Base-by-base conservation (phyloP, 176 grass and related monocot genomes). In the Phyllostachys edulis region DNA sequence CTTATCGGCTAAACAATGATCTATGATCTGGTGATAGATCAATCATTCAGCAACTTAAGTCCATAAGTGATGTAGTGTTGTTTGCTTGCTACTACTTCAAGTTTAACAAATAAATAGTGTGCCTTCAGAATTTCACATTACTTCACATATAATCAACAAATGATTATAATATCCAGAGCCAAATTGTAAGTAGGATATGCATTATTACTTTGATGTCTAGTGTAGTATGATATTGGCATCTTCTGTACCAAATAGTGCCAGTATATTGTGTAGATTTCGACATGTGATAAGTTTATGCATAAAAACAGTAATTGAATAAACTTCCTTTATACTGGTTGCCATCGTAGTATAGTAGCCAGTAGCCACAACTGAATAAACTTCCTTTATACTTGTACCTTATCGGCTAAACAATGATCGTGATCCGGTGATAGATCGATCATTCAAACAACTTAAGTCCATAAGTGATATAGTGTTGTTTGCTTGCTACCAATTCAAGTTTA, bases 141-240 rank as follows among this genome's bases (percentile, higher is more conserved):
- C 57, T 78, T 78, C 40, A 20, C 16, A 32, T 34, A 78, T 46
- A 64, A 78, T 46, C 40, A 34, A 45, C 23, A 63, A 46, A 34
- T 4, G 29, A 18, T 63, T 78, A 47, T 64, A 64, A 47, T 41
- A 47, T 2, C 0, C 18, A 59, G 59, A 29, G 16, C 16, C 59
- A 34, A 36, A 75, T 21, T 78, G 24, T 64, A 63, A 32, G 62
- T 18, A 47, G 40, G 59, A 46, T 78, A 63, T 24, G 13, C 14
- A 78, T 63, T 27, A 45, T 52, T 78, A 77, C 75, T 42, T 77
- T 61, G 14, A 42, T 77, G 29, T 42, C 23, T 62, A 39, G 23
- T 44, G n/a, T 77, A 77, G 38, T 46, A 78, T 44, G 50, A 54
- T 63, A 46, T 63, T 78, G 39, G 57, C 23, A 79, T 36, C 26